These are phyloP conservation scores for Colletotrichum tropicicola DNA, from an alignment of 2,329 filamentous ascomycete species.

Conservation along the genomic window DNA sequence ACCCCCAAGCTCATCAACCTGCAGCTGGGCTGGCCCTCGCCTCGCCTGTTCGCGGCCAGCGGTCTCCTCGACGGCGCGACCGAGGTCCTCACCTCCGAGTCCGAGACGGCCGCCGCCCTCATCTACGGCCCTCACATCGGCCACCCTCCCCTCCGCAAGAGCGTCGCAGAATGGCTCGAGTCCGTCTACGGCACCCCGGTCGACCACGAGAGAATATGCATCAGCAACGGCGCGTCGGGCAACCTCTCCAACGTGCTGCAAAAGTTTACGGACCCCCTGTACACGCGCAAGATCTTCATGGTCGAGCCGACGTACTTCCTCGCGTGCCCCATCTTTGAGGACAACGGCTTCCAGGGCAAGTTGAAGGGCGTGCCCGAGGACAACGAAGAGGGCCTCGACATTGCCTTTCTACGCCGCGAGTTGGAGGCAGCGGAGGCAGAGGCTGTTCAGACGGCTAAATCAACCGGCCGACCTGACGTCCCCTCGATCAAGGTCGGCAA, in stretches of 20 bases:
- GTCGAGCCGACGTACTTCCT: conserved; percentile 85
- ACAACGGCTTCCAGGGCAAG: conserved; percentile 75
- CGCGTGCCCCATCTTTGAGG: conserved; percentile 82
- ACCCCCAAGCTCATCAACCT: conserved; percentile 64
- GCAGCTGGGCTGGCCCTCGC: conserved; percentile 73
- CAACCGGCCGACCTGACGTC: rapidly evolving
- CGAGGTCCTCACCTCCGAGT: conserved; percentile 66
- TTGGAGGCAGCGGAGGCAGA: background rate
- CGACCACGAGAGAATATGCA: conserved; percentile 71
- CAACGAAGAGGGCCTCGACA: conserved; percentile 74
- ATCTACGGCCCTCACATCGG: conserved; percentile 84
- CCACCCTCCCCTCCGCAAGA: conserved; percentile 71
- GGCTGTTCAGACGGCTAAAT: rapidly evolving
- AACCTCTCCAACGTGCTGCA: conserved; percentile 80
- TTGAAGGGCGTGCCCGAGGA: conserved; percentile 80
- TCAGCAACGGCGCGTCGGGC: conserved; percentile 87
- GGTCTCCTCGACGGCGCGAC: conserved; percentile 70
- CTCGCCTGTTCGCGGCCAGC: conserved; percentile 70
- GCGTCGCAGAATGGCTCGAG: conserved; percentile 76
- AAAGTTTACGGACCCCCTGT: conserved; percentile 81
- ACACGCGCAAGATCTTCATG: conserved; percentile 81
- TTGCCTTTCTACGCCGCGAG: conserved; percentile 61
- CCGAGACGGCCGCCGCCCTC: conserved; percentile 68
- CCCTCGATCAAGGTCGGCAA: background rate
- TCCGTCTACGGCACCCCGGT: conserved; percentile 59